Base-by-base conservation (phyloP, 257 asterid genomes). In the Solanum peruvianum region DNA sequence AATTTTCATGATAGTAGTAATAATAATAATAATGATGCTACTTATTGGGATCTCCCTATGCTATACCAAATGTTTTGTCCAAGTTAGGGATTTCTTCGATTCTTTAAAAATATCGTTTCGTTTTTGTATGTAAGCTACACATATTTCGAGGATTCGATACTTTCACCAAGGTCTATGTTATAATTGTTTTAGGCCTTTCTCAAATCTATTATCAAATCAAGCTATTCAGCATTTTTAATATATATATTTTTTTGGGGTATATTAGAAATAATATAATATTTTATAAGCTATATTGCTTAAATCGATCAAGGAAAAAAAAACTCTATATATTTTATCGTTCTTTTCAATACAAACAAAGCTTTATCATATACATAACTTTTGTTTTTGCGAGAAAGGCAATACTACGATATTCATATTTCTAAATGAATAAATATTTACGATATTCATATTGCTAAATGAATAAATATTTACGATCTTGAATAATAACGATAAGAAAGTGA, bases 31-130 rank as follows among this genome's bases (percentile, higher is more conserved):
- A 80, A 2, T 47, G 84, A 80, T 89, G 96, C 94, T 88, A 86
- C 92, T 87, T 89, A 93, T 37, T 95, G 98, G 96, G 98, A 95
- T 87, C 89, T 93, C 33, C 93, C 95, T 23, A 87, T 91, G 89
- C 88, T 94, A 3, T 91, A 87, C 72, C 96, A 94, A 62, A 95
- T 94, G 96, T 94, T 93, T 89, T 93, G 95, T 85, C 91, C 93
- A 6, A 93, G 90, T 92, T 95, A 86, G 67, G 16, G 77, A 16
- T 27, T 64, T 3, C 2, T n/a, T 2, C 4, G 71, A n/a, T 33
- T n/a, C 71, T 64, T 64, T 64, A n/a, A 64, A 64, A 4, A n/a
- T n/a, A 64, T n/a, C 18, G 0, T 64, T 62, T 64, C 16, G 3
- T 37, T 37, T 37, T 64, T 64, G 7, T 62, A 12, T 64, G 70